phyloP scores from a whole-genome alignment of 2,329 filamentous ascomycete species.

The Pyrenophora teres region DNA sequence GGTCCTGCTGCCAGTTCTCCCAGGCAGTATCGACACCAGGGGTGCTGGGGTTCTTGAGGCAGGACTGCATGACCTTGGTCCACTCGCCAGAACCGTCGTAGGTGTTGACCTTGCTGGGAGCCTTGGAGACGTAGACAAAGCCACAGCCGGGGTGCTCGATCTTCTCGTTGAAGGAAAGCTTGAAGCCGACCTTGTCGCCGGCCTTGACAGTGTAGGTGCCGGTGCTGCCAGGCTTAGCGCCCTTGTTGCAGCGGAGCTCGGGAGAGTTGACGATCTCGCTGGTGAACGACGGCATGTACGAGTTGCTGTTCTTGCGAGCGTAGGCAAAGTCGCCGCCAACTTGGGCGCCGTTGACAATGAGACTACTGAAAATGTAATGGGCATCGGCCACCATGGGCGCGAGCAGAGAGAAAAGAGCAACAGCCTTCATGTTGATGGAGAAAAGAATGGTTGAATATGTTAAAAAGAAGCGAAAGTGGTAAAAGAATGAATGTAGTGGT shows the following conservation, averaged over 20 bases:
- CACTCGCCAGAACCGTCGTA: constrained; percentile 67
- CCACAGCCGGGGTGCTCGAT: constrained; percentile 50
- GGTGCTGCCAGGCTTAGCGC: constrained; percentile 40
- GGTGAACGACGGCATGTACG: constrained; percentile 40
- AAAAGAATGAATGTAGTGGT: constrained; percentile 8
- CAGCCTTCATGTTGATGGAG: constrained; percentile 36
- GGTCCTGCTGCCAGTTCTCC: constrained; percentile 48
- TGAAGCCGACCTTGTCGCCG: constrained; percentile 57
- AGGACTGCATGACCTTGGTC: constrained; percentile 44
- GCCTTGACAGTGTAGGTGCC: constrained; percentile 47
- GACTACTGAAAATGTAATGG: constrained; percentile 47
- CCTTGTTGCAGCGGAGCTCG: constrained; percentile 46
- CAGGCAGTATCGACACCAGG: constrained; percentile 32
- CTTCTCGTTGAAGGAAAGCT: constrained; percentile 57
- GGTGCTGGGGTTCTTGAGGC: constrained; percentile 32
- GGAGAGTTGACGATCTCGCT: constrained; percentile 40
- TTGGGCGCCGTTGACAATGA: constrained; percentile 40
- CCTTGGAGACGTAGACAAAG: constrained; percentile 50
- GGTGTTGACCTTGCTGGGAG: constrained; percentile 67
- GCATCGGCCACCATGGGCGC: constrained; percentile 33
- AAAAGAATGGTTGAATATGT: constrained; percentile 11
- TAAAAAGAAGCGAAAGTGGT: constrained; percentile 15
- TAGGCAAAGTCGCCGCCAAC: constrained; percentile 44
- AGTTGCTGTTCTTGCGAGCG: constrained; percentile 44
- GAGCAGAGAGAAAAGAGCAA: constrained; percentile 33